These are phyloP conservation scores for Gonapodya prolifera DNA, from an alignment of 192 early-diverging fungal genomes.

Conservation along the genomic window DNA sequence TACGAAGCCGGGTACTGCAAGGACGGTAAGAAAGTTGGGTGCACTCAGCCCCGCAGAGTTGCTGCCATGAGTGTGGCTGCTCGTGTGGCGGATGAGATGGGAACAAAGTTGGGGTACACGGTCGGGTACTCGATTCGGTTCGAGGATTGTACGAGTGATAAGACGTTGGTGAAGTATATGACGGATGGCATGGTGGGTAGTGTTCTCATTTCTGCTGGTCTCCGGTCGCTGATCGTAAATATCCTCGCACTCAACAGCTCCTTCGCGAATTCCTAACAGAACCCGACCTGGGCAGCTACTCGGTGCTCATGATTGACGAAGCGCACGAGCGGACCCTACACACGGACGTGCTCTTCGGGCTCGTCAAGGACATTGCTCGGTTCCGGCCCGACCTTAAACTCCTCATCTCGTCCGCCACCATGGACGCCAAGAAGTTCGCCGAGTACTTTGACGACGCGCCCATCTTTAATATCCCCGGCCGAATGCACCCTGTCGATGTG, in stretches of 20 bases:
- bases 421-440: slow-evolving; percentile 94
- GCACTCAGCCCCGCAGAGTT: slow-evolving; percentile 96
- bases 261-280: slow-evolving; percentile 95
- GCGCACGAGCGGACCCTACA: slow-evolving; percentile 95
- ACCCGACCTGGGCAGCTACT: slow-evolving; percentile 81
- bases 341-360: slow-evolving; percentile 92
- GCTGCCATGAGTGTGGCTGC: slow-evolving; percentile 48
- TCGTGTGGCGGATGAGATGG: slow-evolving; percentile 95
- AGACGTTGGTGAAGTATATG: slow-evolving; percentile 95
- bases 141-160: slow-evolving; percentile 93
- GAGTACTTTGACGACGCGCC: slow-evolving; percentile 90
- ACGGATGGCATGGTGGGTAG: slow-evolving; percentile 99
- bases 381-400: slow-evolving; percentile 88
- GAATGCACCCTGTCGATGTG: slow-evolving; percentile 84
- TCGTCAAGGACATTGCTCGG: slow-evolving; percentile 91
- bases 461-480: slow-evolving; percentile 88
- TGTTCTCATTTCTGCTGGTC: too few relatives aligned
- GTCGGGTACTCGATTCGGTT: slow-evolving; percentile 98
- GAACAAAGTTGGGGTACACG: slow-evolving; percentile 77
- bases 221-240: too few relatives aligned
- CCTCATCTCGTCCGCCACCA: slow-evolving; percentile 92
- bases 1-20: slow-evolving; percentile 91
- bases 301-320: slow-evolving; percentile 94
- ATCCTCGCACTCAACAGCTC: too few relatives aligned
- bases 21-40: slow-evolving; percentile 71